These are phyloP conservation scores for Xylariales sp. DNA, from an alignment of 2,329 filamentous ascomycete species.

Conservation along the genomic window DNA sequence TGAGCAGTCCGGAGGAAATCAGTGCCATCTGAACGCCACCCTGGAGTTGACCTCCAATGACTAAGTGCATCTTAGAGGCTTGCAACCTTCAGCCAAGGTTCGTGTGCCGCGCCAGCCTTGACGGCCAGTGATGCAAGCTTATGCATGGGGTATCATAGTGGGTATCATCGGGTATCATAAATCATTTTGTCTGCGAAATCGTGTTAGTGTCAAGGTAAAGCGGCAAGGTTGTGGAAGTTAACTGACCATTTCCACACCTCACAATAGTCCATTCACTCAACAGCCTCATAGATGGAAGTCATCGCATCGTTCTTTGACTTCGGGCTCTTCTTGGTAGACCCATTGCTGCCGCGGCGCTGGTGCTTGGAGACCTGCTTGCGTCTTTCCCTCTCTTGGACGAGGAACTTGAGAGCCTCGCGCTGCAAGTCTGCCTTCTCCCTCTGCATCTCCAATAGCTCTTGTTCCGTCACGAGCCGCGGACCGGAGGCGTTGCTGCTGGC, in stretches of 20 bases:
- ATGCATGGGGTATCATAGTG: not conserved
- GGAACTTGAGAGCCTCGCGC: slow-evolving; percentile 46
- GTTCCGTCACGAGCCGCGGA: slow-evolving; percentile 38
- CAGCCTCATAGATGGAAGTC: slow-evolving; percentile 50
- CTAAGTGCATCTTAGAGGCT: too few species aligned
- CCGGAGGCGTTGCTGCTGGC: slow-evolving; percentile 38
- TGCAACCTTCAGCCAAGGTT: too few species aligned
- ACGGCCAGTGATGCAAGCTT: too few species aligned
- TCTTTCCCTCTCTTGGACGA: slow-evolving; percentile 51
- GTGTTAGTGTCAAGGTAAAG: not conserved
- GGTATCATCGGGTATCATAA: slow-evolving; percentile 8
- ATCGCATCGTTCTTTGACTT: slow-evolving; percentile 46
- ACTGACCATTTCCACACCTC: slow-evolving; percentile 23
- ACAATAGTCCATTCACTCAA: slow-evolving; percentile 29
- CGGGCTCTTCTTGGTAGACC: slow-evolving; percentile 42
- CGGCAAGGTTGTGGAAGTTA: not conserved
- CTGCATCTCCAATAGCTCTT: slow-evolving; percentile 45
- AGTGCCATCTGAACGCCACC: too few species aligned
- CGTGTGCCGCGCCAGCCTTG: too few species aligned
- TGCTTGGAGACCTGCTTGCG: slow-evolving; percentile 39
- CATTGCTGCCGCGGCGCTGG: slow-evolving; percentile 25
- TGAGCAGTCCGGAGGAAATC: too few species aligned
- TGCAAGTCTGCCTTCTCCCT: slow-evolving; percentile 44
- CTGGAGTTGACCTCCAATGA: too few species aligned
- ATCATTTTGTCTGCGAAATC: not conserved